These are phyloP conservation scores for Candolleomyces aberdarensis DNA, from an alignment of 768 basidiomycete species.

Conservation along the genomic window DNA sequence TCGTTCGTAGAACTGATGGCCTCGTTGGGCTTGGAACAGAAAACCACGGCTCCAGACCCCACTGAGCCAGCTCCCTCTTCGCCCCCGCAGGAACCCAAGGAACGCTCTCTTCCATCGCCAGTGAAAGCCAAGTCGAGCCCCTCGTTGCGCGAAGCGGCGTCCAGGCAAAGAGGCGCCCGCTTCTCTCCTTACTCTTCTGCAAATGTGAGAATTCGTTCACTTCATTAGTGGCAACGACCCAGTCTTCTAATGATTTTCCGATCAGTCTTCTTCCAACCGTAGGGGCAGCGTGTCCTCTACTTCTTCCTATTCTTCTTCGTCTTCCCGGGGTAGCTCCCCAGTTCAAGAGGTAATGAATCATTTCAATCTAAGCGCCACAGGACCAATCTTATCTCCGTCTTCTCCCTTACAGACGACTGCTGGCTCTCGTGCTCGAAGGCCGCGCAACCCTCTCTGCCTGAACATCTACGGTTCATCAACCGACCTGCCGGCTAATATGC, in stretches of 20 bases:
- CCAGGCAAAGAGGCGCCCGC: conserved; percentile 37
- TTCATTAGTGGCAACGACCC: not conserved
- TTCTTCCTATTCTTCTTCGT: conserved; percentile 13
- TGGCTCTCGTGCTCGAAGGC: conserved; percentile 37
- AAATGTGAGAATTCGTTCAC: conserved; percentile 26
- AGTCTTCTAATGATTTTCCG: not conserved
- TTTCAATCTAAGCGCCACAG: not conserved
- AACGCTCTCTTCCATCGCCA: conserved; percentile 26
- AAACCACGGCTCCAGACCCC: conserved; percentile 13
- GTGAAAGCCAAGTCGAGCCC: conserved; percentile 44
- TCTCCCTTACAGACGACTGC: conserved; percentile 39
- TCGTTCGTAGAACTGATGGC: conserved; percentile 89
- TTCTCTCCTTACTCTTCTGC: conserved; percentile 50
- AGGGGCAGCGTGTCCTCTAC: conserved; percentile 14
- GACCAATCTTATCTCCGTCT: conserved; percentile 21
- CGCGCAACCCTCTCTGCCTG: conserved; percentile 43
- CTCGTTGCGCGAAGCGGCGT: conserved; percentile 37
- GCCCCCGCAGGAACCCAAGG: conserved; percentile 28
- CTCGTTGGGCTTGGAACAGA: conserved; percentile 68
- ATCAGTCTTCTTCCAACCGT: conserved; percentile 11
- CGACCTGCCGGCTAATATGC: conserved; percentile 62
- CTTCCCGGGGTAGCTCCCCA: conserved; percentile 4
- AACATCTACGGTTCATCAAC: conserved; percentile 45
- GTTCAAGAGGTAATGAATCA: conserved; percentile 6
- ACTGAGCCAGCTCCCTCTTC: conserved; percentile 30